phyloP scores from a whole-genome alignment of 192 early-diverging fungal genomes.

The Gamsiella multidivaricata region DNA sequence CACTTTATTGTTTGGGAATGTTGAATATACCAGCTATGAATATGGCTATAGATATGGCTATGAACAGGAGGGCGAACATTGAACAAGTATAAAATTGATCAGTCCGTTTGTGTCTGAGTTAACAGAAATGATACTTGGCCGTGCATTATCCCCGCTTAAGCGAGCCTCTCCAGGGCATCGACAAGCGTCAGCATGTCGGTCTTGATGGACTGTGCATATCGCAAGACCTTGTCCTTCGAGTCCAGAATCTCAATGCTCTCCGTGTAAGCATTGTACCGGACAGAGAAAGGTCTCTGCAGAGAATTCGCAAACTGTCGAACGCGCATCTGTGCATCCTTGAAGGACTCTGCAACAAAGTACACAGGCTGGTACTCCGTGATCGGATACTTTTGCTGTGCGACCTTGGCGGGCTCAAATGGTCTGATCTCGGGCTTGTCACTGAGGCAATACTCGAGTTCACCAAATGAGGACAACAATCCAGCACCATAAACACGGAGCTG shows the following conservation, averaged over 20 bases:
- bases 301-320: slow-evolving; percentile 84
- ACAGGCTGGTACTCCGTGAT: slow-evolving; percentile 95
- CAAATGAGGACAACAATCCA: slow-evolving; percentile 91
- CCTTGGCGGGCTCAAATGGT: slow-evolving; percentile 85
- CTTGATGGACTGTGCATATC: slow-evolving; percentile 80
- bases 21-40: too few relatives aligned
- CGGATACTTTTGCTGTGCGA: slow-evolving; percentile 77
- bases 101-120: too few relatives aligned
- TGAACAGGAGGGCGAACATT: too few relatives aligned
- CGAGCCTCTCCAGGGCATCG: slow-evolving; percentile 70
- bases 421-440: slow-evolving; percentile 80
- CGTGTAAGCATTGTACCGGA: slow-evolving; percentile 93
- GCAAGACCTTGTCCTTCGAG: slow-evolving; percentile 80
- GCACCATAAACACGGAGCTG: slow-evolving; percentile 88
- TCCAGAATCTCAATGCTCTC: slow-evolving; percentile 93
- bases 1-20: too few relatives aligned
- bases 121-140: too few relatives aligned
- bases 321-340: slow-evolving; percentile 91
- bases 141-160: too few relatives aligned
- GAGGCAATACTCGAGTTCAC: slow-evolving; percentile 92
- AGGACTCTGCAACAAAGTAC: slow-evolving; percentile 95
- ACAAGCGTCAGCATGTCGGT: slow-evolving; percentile 81
- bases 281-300: slow-evolving; percentile 85
- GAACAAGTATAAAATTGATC: too few relatives aligned
- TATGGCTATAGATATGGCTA: too few relatives aligned